A percentile compares a stretch with the other conserved stretches of the same genome.
Evolutionary conservation across 108 stramenopile genomes (phyloP).

Genomic region (Cylindrotheca fusiformis): DNA sequence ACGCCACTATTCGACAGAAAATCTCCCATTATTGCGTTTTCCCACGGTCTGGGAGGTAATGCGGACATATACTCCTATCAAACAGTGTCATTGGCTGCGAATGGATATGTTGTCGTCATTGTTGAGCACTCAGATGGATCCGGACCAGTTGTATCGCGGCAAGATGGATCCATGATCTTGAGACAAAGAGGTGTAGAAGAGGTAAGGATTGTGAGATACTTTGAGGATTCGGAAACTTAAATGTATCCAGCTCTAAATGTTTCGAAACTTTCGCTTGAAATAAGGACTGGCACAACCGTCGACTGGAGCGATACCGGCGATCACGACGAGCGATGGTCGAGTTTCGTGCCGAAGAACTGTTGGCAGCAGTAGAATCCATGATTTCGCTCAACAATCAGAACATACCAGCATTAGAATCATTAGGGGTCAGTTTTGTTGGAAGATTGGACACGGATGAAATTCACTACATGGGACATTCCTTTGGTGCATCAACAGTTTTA

Average conservation of each 20-base stretch:
- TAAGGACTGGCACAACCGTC: conserved; percentile 1
- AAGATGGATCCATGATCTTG: conserved; percentile 26
- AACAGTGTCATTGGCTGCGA: conserved; percentile 45
- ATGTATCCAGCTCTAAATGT: no score
- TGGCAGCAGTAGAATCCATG: conserved; percentile 32
- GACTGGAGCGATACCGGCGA: conserved; percentile 8
- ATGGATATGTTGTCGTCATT: conserved; percentile 44
- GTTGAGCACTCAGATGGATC: conserved; percentile 57
- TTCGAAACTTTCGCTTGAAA: no score
- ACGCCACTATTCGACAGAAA: background rate
- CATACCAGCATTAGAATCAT: conserved; percentile 11
- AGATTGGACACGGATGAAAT: conserved; percentile 34
- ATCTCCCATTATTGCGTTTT: conserved; percentile 52
- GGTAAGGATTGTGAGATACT: background rate
- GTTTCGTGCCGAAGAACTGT: conserved; percentile 38
- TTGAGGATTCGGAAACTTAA: no score
- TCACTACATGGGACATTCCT: conserved; percentile 60
- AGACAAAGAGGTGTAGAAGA: background rate
- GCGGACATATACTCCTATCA: conserved; percentile 52
- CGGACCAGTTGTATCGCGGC: conserved; percentile 20
- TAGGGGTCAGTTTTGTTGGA: conserved; percentile 32
- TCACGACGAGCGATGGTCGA: conserved; percentile 36
- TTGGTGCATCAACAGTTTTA: conserved; percentile 59
- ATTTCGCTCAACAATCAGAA: conserved; percentile 28
- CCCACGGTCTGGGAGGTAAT: conserved; percentile 61